phyloP scores from a whole-genome alignment of 169 alveolate species.

The Perkinsus olseni region DNA sequence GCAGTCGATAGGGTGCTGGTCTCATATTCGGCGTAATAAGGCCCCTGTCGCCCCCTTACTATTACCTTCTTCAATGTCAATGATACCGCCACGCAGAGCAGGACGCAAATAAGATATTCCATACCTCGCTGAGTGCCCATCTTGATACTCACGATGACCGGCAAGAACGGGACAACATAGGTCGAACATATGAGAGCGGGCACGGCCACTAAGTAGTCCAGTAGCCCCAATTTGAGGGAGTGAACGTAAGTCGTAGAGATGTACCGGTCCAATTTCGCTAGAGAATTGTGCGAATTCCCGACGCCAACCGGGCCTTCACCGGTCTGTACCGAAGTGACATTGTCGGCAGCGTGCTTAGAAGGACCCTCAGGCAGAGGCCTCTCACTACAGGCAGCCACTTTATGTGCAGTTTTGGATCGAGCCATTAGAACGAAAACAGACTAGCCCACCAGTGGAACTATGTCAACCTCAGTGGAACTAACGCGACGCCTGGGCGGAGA shows the following conservation, averaged over 20 bases:
- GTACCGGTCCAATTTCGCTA: background rate
- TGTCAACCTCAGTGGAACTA: too few species aligned
- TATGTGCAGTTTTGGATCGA: too few species aligned
- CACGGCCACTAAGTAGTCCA: background rate
- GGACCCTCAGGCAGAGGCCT: too few species aligned
- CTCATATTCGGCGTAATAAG: too few species aligned
- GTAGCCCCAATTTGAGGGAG: background rate
- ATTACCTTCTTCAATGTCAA: background rate
- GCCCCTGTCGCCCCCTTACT: background rate
- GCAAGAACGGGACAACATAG: background rate
- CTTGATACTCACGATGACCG: background rate
- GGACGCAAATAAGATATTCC: background rate
- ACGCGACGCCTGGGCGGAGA: too few species aligned
- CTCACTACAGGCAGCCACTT: too few species aligned
- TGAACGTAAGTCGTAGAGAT: background rate
- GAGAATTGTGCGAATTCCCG: background rate
- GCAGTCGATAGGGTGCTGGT: too few species aligned
- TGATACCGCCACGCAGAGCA: background rate
- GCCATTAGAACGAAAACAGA: too few species aligned
- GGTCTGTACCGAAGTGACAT: too few species aligned
- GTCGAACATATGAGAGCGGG: background rate
- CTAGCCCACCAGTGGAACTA: too few species aligned
- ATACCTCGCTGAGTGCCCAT: background rate
- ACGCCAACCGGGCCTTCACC: background rate
- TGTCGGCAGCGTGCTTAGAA: too few species aligned